Conservation (phyloP, 768 basidiomycete species). For the Coprinellus micaceus region DNA sequence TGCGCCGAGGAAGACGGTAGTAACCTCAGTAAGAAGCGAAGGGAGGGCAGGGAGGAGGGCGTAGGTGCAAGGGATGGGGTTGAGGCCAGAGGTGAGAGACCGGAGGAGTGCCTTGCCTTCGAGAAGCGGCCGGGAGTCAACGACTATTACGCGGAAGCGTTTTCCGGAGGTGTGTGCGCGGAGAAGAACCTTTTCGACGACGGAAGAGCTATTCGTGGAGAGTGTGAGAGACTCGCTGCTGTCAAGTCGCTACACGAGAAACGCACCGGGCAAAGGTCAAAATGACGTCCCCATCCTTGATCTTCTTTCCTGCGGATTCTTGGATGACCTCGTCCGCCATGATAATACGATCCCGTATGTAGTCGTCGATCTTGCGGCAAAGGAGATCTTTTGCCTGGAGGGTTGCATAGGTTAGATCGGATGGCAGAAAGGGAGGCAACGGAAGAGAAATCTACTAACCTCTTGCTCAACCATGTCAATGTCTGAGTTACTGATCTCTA, state of each 20-base stretch:
- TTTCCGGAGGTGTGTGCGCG: conserved; percentile 72
- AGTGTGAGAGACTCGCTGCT: not conserved
- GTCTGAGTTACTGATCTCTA: conserved; percentile 89
- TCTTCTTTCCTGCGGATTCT: conserved; percentile 85
- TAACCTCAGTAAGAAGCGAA: conserved; percentile 74
- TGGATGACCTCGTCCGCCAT: conserved; percentile 92
- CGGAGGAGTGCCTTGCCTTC: conserved; percentile 85
- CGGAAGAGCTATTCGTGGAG: conserved; percentile 59
- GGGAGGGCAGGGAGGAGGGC: conserved; percentile 84
- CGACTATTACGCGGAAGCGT: conserved; percentile 83
- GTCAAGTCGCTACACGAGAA: not conserved
- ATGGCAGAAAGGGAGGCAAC: not conserved
- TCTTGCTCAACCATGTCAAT: conserved; percentile 95
- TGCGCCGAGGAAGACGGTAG: conserved; percentile 85
- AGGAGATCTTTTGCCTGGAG: conserved; percentile 81
- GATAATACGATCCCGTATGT: conserved; percentile 90
- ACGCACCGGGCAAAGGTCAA: conserved; percentile 85
- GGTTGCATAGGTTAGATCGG: conserved; percentile 1
- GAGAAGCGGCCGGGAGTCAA: conserved; percentile 91
- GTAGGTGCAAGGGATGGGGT: conserved; percentile 82
- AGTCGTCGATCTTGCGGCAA: conserved; percentile 83
- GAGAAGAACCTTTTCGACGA: conserved; percentile 87
- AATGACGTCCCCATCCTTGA: conserved; percentile 89
- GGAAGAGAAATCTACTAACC: conserved; percentile 26
- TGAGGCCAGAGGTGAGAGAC: conserved; percentile 55